Evolutionary conservation across 345 rosid species (phyloP), one percentile per base, ranked within the genome.

Genomic region (Eucalyptus regnans): DNA sequence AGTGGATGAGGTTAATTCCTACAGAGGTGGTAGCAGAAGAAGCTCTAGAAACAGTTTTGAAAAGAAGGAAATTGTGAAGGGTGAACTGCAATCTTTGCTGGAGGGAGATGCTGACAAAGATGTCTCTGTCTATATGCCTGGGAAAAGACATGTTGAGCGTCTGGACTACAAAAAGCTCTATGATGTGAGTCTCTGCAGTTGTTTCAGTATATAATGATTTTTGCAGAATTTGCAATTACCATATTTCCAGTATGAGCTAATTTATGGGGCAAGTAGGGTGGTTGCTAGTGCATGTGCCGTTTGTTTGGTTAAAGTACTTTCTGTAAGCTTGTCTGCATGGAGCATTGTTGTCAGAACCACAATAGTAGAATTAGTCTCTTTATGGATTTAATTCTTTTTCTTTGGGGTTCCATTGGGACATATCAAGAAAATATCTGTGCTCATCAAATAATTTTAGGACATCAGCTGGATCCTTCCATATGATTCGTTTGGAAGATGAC

Each of bases 161-260:
- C 93, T 98, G 93, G 97, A 98, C 95, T 98, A 98, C 97, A 98
- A 95, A 93, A 96, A 90, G 92, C 92, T 98, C 43, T 93, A 94
- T 90, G 96, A 96, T 92, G 99, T 98, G 92, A 95, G 99, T 93
- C 71, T 51, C 90, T 88, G 89, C 86, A 23, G 25, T 90, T 80
- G 52, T 64, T 87, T 44, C 68, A 49, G 62, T 87, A 87, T 64
- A 54, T 79, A 80, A 17, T n/a, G 31, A 18, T 66, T 20, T 43
- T 62, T 37, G n/a, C 58, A 52, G 58, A 64, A 86, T 62, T 31
- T 54, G 33, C 43, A 33, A 37, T 41, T 33, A 5, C 64, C 48
- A 76, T 37, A 9, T 76, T 76, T 37, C 29, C 83, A 41, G 83
- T 10, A 41, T 41, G 14, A 37, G 43, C 8, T 76, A 76, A 20